phyloP scores from a whole-genome alignment of 257 asterid genomes.

The Rehmannia glutinosa region DNA sequence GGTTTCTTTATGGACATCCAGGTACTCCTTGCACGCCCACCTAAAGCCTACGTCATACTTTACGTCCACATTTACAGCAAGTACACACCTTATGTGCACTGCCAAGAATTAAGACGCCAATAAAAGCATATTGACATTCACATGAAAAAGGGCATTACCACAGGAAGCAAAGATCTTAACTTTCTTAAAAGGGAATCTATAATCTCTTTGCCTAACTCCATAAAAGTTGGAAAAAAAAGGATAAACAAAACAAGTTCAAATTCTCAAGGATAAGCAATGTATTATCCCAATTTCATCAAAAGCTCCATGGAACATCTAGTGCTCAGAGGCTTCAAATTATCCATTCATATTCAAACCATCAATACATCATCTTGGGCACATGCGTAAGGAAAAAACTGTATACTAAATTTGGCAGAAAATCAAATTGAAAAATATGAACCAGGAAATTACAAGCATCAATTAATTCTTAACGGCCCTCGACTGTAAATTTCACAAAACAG shows the following conservation, averaged over 20 bases:
- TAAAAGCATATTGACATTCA: neutral
- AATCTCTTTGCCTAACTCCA: neutral
- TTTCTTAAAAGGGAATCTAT: neutral
- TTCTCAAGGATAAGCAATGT: conserved; percentile 1
- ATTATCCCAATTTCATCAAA: neutral
- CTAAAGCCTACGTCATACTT: conserved; percentile 50
- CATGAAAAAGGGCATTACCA: conserved; percentile 4
- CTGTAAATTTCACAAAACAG: neutral
- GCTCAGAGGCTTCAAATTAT: neutral
- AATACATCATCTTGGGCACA: neutral
- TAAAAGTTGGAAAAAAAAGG: neutral
- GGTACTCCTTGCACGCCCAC: conserved; percentile 53
- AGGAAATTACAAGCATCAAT: neutral
- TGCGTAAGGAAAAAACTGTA: neutral
- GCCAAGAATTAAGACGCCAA: conserved; percentile 82
- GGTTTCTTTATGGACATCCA: conserved; percentile 58
- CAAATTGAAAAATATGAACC: neutral
- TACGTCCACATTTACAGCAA: conserved; percentile 86
- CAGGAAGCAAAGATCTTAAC: neutral
- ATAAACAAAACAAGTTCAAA: neutral
- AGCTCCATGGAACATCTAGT: neutral
- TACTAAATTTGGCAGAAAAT: neutral
- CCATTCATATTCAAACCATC: conserved; percentile 2
- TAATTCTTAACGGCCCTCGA: neutral
- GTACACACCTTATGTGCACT: conserved; percentile 54